Percentiles rank a stretch among this genome's conserved stretches.
These are phyloP conservation scores for Saturnispora gosingensis DNA, from an alignment of 805 yeast genomes.

Conservation along the genomic window DNA sequence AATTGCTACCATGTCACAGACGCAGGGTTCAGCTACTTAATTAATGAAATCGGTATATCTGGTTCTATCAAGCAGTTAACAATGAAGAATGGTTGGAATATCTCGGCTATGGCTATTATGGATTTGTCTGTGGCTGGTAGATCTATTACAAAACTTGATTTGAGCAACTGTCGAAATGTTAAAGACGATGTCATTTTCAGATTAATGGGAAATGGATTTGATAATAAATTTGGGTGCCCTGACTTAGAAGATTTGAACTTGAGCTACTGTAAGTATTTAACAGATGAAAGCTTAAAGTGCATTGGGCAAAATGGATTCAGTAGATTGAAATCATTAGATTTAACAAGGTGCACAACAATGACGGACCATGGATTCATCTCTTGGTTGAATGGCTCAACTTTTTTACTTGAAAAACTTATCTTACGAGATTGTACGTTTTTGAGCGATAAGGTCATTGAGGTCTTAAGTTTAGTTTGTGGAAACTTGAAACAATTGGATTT, in stretches of 20 bases:
- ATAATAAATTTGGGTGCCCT: constrained; percentile 42
- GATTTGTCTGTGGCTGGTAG: constrained; percentile 61
- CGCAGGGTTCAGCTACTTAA: constrained; percentile 61
- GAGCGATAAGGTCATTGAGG: constrained; percentile 53
- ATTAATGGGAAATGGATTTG: constrained; percentile 45
- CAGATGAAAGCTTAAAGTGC: constrained; percentile 59
- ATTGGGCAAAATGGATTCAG: constrained; percentile 44
- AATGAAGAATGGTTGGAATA: constrained; percentile 70
- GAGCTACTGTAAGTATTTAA: constrained; percentile 69
- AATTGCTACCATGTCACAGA: constrained; percentile 74
- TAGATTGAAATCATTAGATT: constrained; percentile 45
- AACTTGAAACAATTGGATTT: constrained; percentile 48
- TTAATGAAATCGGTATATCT: constrained; percentile 59
- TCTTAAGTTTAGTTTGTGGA: constrained; percentile 54
- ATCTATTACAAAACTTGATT: constrained; percentile 48
- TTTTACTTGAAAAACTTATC: constrained; percentile 41
- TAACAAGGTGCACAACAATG: constrained; percentile 70
- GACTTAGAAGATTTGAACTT: constrained; percentile 44
- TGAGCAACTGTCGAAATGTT: constrained; percentile 66
- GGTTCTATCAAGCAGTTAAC: constrained; percentile 47
- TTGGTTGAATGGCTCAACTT: constrained; percentile 53
- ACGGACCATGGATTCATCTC: constrained; percentile 64
- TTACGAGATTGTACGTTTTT: constrained; percentile 68
- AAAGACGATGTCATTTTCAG: constrained; percentile 63
- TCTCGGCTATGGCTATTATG: constrained; percentile 75